phyloP scores from a whole-genome alignment of 306 rosid genomes.

The Cicer pinnatifidum region DNA sequence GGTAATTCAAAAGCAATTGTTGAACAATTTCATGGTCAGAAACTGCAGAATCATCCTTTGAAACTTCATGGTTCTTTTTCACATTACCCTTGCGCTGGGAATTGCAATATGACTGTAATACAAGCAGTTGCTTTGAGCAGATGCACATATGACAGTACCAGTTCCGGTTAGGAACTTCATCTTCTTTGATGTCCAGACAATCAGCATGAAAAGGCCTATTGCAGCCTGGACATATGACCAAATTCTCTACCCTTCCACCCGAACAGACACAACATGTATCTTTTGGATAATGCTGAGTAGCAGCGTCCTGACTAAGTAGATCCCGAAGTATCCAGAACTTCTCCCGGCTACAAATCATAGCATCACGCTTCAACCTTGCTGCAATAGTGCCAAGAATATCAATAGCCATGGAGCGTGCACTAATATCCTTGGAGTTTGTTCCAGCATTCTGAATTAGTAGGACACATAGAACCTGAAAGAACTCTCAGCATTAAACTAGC shows the following conservation, averaged over 20 bases:
- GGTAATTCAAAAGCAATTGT: conserved; percentile 88
- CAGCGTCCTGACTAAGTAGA: conserved; percentile 56
- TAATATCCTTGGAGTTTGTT: conserved; percentile 78
- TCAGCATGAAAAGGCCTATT: conserved; percentile 84
- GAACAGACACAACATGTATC: conserved; percentile 81
- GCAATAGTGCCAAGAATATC: conserved; percentile 98
- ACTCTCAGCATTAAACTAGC: conserved; percentile 46
- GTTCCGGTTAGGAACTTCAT: conserved; percentile 73
- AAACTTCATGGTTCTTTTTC: conserved; percentile 50
- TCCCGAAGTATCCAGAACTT: conserved; percentile 85
- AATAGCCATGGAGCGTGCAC: conserved; percentile 89
- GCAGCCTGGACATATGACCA: conserved; percentile 68
- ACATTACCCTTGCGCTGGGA: conserved; percentile 67
- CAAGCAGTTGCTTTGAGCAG: conserved; percentile 82
- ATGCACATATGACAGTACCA: conserved; percentile 87
- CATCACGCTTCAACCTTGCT: conserved; percentile 98
- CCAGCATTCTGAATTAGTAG: conserved; percentile 93
- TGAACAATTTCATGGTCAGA: conserved; percentile 76
- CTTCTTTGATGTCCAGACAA: conserved; percentile 81
- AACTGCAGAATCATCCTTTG: conserved; percentile 57
- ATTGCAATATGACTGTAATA: conserved; percentile 78
- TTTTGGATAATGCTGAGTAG: conserved; percentile 51
- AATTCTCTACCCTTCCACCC: conserved; percentile 66
- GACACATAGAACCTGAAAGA: conserved; percentile 92
- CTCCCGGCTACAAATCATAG: conserved; percentile 68